Evolutionary conservation across 331 rosid genomes (phyloP).

Genomic region (Acacia pycnantha): DNA sequence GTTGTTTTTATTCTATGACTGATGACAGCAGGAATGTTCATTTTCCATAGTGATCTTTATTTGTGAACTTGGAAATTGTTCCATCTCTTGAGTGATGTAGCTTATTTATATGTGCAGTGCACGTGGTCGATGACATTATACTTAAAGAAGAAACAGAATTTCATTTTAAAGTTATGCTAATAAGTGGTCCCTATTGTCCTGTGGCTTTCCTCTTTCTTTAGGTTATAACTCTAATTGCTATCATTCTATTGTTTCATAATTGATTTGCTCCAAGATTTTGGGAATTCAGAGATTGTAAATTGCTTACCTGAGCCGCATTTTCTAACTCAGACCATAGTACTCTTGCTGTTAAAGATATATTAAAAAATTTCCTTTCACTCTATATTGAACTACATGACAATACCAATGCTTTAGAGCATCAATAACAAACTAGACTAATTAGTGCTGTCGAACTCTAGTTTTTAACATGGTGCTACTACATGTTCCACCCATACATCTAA

Average conservation of each 20-base stretch:
- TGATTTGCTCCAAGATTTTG: constrained; percentile 23
- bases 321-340: not conserved
- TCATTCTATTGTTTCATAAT: constrained; percentile 8
- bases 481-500: not conserved
- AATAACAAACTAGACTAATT: not conserved
- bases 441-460: not conserved
- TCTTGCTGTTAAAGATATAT: not conserved
- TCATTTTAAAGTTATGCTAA: constrained; percentile 35
- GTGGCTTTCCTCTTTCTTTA: constrained; percentile 25
- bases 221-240: constrained; percentile 27
- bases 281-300: constrained; percentile 14
- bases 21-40: constrained; percentile 3
- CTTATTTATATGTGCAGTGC: constrained; percentile 31
- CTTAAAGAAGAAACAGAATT: constrained; percentile 33
- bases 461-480: not conserved
- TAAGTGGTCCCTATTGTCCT: constrained; percentile 30
- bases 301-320: not conserved
- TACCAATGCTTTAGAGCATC: not conserved
- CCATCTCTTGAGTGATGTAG: constrained; percentile 23
- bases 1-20: constrained; percentile 11
- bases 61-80: constrained; percentile 10
- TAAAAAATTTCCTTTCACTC: not conserved
- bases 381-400: not conserved
- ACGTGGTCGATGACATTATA: constrained; percentile 32
- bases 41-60: constrained; percentile 8